Percentiles rank a stretch among this genome's conserved stretches.
Conservation (phyloP, 2,329 filamentous ascomycete genomes). For the Fusarium foetens region DNA sequence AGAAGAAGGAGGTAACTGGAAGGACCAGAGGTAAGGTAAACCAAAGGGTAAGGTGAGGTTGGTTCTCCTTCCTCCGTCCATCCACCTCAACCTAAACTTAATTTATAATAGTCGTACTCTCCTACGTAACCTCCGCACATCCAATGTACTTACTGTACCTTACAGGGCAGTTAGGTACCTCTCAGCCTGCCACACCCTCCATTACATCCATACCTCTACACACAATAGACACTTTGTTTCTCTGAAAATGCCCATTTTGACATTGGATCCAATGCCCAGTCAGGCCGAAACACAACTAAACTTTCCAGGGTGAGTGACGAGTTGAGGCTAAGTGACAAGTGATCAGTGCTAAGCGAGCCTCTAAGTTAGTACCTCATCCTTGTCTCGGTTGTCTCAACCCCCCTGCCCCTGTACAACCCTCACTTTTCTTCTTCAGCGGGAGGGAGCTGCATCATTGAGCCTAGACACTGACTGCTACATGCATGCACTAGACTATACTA, state of each 20-base stretch:
- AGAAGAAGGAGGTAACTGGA: background rate
- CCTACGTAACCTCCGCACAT: background rate
- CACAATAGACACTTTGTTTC: slow-evolving; percentile 16
- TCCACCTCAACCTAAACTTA: slow-evolving; percentile 6
- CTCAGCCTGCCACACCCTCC: background rate
- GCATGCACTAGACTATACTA: background rate
- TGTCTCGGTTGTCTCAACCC: slow-evolving; percentile 11
- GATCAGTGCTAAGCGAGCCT: slow-evolving; percentile 26
- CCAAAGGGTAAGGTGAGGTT: background rate
- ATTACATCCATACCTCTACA: background rate
- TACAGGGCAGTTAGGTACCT: background rate
- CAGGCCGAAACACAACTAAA: slow-evolving; percentile 11
- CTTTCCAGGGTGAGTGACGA: slow-evolving; percentile 10
- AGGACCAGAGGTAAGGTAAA: background rate
- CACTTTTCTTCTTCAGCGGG: slow-evolving; percentile 22
- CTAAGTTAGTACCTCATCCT: slow-evolving; percentile 5
- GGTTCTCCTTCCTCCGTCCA: slow-evolving; percentile 11
- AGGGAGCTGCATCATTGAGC: background rate
- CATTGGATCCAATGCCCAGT: background rate
- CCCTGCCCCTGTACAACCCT: slow-evolving; percentile 5
- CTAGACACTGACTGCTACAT: slow-evolving; percentile 1
- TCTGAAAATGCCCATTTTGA: slow-evolving; percentile 16
- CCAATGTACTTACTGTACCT: background rate
- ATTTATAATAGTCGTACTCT: slow-evolving; percentile 13
- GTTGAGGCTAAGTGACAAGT: slow-evolving; percentile 30